Evolutionary conservation across 805 yeast genomes (phyloP).

Genomic region (Jamesozyma piceae): DNA sequence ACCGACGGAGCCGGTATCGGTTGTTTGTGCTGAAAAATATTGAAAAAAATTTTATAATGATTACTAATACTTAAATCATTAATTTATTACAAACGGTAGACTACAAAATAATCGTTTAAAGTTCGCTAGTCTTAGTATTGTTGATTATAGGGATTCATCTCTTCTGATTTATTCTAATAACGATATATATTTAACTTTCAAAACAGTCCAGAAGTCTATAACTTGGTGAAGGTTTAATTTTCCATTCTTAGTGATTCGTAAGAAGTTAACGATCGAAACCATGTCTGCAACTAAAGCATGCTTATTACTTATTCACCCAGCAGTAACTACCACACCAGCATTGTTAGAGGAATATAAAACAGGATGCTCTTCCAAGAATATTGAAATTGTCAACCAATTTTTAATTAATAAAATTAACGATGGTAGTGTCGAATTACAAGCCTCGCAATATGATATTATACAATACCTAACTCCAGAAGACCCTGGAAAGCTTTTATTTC

Average conservation of each 20-base stretch:
- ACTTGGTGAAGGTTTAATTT: too few species aligned
- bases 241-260: too few species aligned
- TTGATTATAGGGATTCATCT: too few species aligned
- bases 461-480: conserved; percentile 50
- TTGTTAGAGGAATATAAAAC: conserved; percentile 35
- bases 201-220: too few species aligned
- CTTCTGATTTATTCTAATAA: too few species aligned
- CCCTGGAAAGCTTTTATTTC: conserved; percentile 37
- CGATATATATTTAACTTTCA: too few species aligned
- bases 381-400: conserved; percentile 37
- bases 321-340: conserved; percentile 49
- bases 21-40: not conserved
- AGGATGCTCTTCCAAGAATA: conserved; percentile 21
- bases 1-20: not conserved
- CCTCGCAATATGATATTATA: conserved; percentile 35
- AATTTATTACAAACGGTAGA: not conserved
- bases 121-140: too few species aligned
- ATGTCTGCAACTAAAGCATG: conserved; percentile 12
- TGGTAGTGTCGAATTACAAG: conserved; percentile 34
- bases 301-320: conserved; percentile 55
- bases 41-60: not conserved
- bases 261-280: not conserved
- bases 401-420: conserved; percentile 51
- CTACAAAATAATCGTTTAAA: too few species aligned
- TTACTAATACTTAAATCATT: not conserved